These are phyloP conservation scores for Margaritispora aquatica DNA, from an alignment of 495 filamentous ascomycete species.

Conservation along the genomic window DNA sequence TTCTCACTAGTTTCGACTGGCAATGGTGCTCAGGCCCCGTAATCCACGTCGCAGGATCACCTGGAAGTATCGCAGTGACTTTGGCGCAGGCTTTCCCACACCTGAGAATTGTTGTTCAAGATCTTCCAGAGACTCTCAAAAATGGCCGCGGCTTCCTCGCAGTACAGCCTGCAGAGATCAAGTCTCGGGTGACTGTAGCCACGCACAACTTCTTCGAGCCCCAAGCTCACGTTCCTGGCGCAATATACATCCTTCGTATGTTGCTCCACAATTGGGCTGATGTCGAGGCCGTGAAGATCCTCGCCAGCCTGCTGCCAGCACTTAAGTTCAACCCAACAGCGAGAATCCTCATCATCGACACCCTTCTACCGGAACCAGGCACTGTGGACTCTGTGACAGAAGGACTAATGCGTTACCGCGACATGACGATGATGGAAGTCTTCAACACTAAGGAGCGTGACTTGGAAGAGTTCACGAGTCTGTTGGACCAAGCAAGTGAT, in stretches of 20 bases:
- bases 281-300: slow-evolving; percentile 31
- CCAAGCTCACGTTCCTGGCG: slow-evolving; percentile 35
- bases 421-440: slow-evolving; percentile 34
- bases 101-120: slow-evolving; percentile 12
- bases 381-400: slow-evolving; percentile 23
- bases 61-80: slow-evolving; percentile 22
- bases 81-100: slow-evolving; percentile 25
- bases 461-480: slow-evolving; percentile 28
- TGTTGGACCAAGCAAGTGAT: not conserved
- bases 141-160: not conserved
- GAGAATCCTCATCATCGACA: slow-evolving; percentile 34
- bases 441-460: slow-evolving; percentile 36
- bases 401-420: slow-evolving; percentile 27
- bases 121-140: not conserved
- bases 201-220: slow-evolving; percentile 40
- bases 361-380: slow-evolving; percentile 32
- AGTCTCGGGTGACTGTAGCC: not conserved
- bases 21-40: too few species aligned
- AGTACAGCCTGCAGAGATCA: not conserved
- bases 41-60: slow-evolving; percentile 25
- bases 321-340: slow-evolving; percentile 2
- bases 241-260: slow-evolving; percentile 44
- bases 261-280: slow-evolving; percentile 43
- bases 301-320: slow-evolving; percentile 15
- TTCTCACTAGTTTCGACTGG: too few species aligned